Evolutionary conservation across 2,329 filamentous ascomycete genomes (phyloP).

Genomic region (Trichothecium roseum): DNA sequence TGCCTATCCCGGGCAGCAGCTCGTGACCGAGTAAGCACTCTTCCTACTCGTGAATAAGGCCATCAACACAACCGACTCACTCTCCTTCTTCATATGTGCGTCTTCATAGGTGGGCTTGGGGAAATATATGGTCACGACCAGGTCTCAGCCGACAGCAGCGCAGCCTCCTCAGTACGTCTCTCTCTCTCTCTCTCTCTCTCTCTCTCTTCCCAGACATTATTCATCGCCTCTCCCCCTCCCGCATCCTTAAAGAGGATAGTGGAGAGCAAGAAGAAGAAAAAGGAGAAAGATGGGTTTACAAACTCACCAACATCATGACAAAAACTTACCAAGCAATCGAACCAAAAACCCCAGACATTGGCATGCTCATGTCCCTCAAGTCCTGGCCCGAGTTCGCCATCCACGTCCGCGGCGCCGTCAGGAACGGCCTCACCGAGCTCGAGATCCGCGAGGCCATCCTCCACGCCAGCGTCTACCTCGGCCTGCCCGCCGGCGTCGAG

Average conservation of each 20-base stretch:
- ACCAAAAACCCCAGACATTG: constrained; percentile 42
- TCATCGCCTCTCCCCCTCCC: no score
- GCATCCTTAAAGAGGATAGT: no score
- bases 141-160: constrained; percentile 51
- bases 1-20: constrained; percentile 46
- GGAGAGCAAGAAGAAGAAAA: no score
- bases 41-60: no score
- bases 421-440: constrained; percentile 48
- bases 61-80: background rate
- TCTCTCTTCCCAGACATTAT: background rate
- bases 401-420: constrained; percentile 50
- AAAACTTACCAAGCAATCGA: no score
- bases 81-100: background rate
- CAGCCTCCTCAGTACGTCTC: constrained; percentile 37
- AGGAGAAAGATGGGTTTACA: no score
- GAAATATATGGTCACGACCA: constrained; percentile 49
- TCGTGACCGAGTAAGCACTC: constrained; percentile 44
- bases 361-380: constrained; percentile 52
- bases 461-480: constrained; percentile 30
- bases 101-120: constrained; percentile 36
- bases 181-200: constrained; percentile 1
- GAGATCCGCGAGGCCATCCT: constrained; percentile 42
- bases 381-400: constrained; percentile 46
- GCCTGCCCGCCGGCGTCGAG: constrained; percentile 28
- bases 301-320: no score